Evolutionary conservation across 257 asterid genomes (phyloP), one percentile per base, ranked within the genome.

Genomic region (Petunia axillaris): DNA sequence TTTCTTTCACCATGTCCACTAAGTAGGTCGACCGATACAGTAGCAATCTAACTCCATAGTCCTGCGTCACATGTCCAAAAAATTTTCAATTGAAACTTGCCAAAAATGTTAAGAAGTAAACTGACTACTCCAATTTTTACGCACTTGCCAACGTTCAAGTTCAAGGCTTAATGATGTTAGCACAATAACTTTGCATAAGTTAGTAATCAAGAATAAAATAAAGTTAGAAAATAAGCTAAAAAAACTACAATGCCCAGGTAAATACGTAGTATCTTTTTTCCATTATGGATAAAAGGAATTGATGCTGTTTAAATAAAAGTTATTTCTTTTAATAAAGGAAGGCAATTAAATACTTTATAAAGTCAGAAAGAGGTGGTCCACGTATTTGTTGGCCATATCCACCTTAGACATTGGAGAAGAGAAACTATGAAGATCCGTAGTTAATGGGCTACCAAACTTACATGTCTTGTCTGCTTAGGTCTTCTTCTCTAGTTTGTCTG

Each of bases 1-100:
- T 85, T 77, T 90, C 90, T 8, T 35, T 87, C 76, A 85, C 93
- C 78, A 93, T 80, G 78, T 95, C 99, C 36, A 93, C 99, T 15
- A 95, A 77, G 80, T 89, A 93, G 39, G 90, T 95, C 3, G 97
- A 90, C 8, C 97, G 93, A 77, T 93, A 91, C 6, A 95, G 79
- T 7, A 93, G 55, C 79, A 95, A 79, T 62, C 81, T 87, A 3
- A 95, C 93, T 52, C 90, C 90, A 78, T 90, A 93, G 25, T 95
- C 96, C 99, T 95, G 86, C 52, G 54, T 37, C 4, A 68, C 0
- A 43, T 63, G 6, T 1, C 43, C 15, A 5, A 38, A 46, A 10
- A 0, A 25, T 25, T 25, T 25, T 25, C 25, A 25, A 25, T 25
- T 25, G 25, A 25, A 25, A 25, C 25, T 25, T 25, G 25, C 25